Evolutionary conservation across 768 basidiomycete species (phyloP).

Genomic region (Tephrocybe rancida): DNA sequence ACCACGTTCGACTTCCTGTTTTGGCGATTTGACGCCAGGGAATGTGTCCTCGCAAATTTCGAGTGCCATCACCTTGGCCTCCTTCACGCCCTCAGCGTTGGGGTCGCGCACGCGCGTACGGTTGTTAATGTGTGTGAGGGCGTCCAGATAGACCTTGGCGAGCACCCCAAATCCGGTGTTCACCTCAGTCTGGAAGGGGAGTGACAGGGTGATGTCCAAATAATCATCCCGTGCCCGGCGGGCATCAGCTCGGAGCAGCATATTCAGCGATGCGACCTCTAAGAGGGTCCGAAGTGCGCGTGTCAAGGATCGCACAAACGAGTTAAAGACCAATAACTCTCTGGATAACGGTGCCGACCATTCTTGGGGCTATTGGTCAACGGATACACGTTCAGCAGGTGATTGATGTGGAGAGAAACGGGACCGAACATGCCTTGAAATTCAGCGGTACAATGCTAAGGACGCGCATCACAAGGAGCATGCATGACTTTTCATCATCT

Average conservation of each 20-base stretch:
- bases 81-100: constrained; percentile 75
- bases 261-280: constrained; percentile 90
- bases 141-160: constrained; percentile 95
- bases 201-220: constrained; percentile 87
- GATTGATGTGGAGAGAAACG: neutral
- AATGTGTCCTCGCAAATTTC: constrained; percentile 95
- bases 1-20: constrained; percentile 90
- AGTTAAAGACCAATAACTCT: constrained; percentile 97
- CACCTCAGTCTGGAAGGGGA: constrained; percentile 95
- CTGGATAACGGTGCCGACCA: constrained; percentile 98
- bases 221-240: constrained; percentile 87
- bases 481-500: constrained; percentile 94
- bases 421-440: constrained; percentile 72
- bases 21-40: constrained; percentile 85
- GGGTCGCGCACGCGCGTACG: constrained; percentile 76
- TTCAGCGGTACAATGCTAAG: constrained; percentile 93
- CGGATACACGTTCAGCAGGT: constrained; percentile 1
- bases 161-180: constrained; percentile 98
- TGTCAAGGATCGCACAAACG: constrained; percentile 90
- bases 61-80: constrained; percentile 85
- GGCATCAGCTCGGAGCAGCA: constrained; percentile 90
- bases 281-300: constrained; percentile 88
- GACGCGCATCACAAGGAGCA: constrained; percentile 95
- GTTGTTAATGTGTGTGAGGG: constrained; percentile 85
- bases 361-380: constrained; percentile 63